Percentiles rank a stretch among this genome's conserved stretches.
These are phyloP conservation scores for Auricularia sp. DNA, from an alignment of 768 basidiomycete species.

Conservation along the genomic window DNA sequence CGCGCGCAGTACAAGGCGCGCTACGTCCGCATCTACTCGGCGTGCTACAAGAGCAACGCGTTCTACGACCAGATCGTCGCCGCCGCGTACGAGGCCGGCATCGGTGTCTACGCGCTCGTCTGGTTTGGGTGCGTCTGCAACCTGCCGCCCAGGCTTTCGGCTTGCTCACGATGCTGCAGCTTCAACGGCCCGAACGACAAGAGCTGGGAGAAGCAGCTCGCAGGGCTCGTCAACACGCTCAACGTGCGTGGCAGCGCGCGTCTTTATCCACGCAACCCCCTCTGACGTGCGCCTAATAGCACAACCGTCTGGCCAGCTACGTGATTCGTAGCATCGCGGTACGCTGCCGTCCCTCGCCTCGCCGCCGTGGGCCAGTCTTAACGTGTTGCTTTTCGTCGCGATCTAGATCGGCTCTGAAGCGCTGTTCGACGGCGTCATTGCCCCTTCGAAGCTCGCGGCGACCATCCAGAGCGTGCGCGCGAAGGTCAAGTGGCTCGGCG, in stretches of 20 bases:
- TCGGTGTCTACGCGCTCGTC: conserved; percentile 65
- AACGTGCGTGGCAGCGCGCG: conserved; percentile 52
- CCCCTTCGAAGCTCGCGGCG: conserved; percentile 34
- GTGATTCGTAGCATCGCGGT: not conserved
- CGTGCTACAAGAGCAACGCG: not conserved
- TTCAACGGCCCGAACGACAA: conserved; percentile 23
- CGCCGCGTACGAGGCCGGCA: conserved; percentile 56
- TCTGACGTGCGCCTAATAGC: not conserved
- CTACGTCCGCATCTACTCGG: conserved; percentile 37
- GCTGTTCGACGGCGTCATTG: conserved; percentile 47
- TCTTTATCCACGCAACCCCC: conserved; percentile 27
- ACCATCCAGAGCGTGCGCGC: conserved; percentile 42
- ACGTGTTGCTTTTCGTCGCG: conserved; percentile 29
- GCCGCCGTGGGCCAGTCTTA: not conserved
- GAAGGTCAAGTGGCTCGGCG: conserved; percentile 40
- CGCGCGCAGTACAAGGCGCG: conserved; percentile 47
- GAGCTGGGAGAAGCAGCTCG: conserved; percentile 44
- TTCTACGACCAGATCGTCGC: conserved; percentile 47
- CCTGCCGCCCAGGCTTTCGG: not conserved
- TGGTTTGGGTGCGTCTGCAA: conserved; percentile 37
- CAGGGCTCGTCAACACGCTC: conserved; percentile 40
- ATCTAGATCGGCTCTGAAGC: conserved; percentile 63
- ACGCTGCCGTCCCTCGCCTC: not conserved
- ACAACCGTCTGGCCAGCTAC: not conserved
- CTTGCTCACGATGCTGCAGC: conserved; percentile 17